phyloP scores from a whole-genome alignment of 805 yeast genomes.

The Zygosaccharomyces rouxii region DNA sequence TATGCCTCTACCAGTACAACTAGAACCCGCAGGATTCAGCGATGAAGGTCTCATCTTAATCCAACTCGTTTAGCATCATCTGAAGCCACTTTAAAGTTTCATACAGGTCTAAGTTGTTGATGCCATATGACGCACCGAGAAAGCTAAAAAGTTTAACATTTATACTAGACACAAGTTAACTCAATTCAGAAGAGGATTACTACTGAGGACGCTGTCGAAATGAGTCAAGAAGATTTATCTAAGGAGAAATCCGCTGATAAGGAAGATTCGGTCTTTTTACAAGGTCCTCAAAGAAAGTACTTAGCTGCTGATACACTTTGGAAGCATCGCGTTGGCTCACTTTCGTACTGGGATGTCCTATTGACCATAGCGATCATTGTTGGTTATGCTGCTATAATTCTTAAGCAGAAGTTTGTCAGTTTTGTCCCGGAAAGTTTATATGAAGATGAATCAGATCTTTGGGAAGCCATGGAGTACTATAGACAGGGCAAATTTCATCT shows the following conservation, averaged over 20 bases:
- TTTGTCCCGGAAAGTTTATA: background rate
- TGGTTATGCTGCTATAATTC: constrained; percentile 3
- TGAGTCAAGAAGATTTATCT: background rate
- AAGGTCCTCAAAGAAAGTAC: constrained; percentile 17
- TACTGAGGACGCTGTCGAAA: background rate
- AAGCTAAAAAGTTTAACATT: background rate
- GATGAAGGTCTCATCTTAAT: background rate
- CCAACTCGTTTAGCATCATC: background rate
- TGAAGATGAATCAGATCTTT: constrained; percentile 14
- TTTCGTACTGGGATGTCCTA: constrained; percentile 10
- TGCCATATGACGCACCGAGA: background rate
- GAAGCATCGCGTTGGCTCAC: constrained; percentile 12
- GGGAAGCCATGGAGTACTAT: constrained; percentile 11
- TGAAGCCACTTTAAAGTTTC: background rate
- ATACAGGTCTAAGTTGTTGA: background rate
- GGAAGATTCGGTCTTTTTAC: background rate
- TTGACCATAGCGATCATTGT: constrained; percentile 4
- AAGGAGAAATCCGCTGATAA: background rate
- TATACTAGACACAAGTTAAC: background rate
- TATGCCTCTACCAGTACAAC: background rate
- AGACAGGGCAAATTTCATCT: constrained; percentile 18
- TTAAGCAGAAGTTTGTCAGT: background rate
- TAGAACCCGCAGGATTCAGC: background rate
- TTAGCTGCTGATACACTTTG: constrained; percentile 13
- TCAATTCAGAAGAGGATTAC: background rate